Evolutionary conservation across 768 basidiomycete species (phyloP).

Genomic region (Xerocomus brunneocitrinus): DNA sequence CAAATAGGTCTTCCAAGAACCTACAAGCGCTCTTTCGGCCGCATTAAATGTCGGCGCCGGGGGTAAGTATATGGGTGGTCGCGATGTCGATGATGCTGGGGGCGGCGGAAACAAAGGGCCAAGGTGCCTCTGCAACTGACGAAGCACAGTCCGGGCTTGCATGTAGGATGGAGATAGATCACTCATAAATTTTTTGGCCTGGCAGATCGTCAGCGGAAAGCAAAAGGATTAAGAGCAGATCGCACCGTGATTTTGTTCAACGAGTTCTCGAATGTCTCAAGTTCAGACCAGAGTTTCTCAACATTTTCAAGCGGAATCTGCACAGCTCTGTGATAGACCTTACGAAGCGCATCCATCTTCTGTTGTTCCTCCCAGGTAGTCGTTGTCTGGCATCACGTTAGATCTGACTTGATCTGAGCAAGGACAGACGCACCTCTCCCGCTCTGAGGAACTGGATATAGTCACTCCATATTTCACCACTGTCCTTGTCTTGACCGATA

Average conservation of each 20-base stretch:
- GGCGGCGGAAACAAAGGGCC: conserved; percentile 55
- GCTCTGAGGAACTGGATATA: conserved; percentile 86
- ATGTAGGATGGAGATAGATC: conserved; percentile 92
- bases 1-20: conserved; percentile 86
- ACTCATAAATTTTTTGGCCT: conserved; percentile 94
- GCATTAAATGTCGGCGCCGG: conserved; percentile 67
- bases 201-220: conserved; percentile 9
- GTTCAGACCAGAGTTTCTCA: conserved; percentile 89
- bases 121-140: conserved; percentile 71
- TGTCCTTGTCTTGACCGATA: conserved; percentile 89
- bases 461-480: conserved; percentile 89
- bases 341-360: conserved; percentile 89
- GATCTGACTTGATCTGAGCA: conserved; percentile 1
- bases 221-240: background rate
- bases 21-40: conserved; percentile 69
- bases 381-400: conserved; percentile 40
- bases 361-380: conserved; percentile 96
- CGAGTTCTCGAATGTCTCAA: conserved; percentile 85
- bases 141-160: conserved; percentile 88
- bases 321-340: conserved; percentile 89
- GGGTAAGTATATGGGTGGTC: conserved; percentile 55
- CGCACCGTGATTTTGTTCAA: conserved; percentile 82
- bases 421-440: conserved; percentile 54
- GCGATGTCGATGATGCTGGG: conserved; percentile 38
- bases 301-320: conserved; percentile 93